phyloP scores from a whole-genome alignment of 768 basidiomycete species.

The Pisolithus albus region DNA sequence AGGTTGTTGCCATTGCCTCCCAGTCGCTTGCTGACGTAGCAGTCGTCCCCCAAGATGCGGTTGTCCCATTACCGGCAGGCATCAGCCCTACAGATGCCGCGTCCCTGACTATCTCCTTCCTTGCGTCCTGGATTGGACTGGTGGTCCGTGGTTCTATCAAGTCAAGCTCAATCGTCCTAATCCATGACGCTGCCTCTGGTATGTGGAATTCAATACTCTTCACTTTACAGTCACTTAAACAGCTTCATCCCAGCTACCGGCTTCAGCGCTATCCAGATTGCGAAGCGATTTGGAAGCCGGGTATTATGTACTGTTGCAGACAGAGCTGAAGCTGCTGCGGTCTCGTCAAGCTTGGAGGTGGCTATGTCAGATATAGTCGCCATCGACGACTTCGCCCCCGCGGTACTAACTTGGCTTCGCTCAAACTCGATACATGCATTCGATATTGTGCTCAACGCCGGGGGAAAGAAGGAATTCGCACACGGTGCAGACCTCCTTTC shows the following conservation, averaged over 20 bases:
- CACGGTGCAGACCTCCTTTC: constrained; percentile 17
- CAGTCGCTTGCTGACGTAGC: constrained; percentile 5
- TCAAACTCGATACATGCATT: constrained; percentile 11
- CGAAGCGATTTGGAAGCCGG: constrained; percentile 14
- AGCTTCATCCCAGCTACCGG: constrained; percentile 13
- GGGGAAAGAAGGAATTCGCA: constrained; percentile 12
- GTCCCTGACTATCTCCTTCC: constrained; percentile 15
- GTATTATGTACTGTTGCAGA: constrained; percentile 17
- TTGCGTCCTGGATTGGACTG: constrained; percentile 24
- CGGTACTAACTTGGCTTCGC: constrained; percentile 8
- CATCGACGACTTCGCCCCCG: constrained; percentile 10
- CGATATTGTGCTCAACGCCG: constrained; percentile 20
- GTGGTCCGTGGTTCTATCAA: constrained; percentile 13
- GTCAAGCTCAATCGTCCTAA: constrained; percentile 17
- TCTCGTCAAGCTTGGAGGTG: constrained; percentile 11
- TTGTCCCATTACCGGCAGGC: constrained; percentile 11
- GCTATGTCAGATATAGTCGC: constrained; percentile 6
- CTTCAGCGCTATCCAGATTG: constrained; percentile 21
- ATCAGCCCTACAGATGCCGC: constrained; percentile 14
- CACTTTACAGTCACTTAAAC: background rate
- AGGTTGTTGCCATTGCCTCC: constrained; percentile 16
- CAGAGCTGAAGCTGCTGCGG: constrained; percentile 8
- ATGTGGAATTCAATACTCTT: background rate
- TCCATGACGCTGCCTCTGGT: constrained; percentile 24
- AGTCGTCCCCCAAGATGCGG: constrained; percentile 2